Evolutionary conservation across 352 stramenopile genomes (phyloP), one percentile per base, ranked within the genome.

Genomic region (Phytophthora pistaciae): DNA sequence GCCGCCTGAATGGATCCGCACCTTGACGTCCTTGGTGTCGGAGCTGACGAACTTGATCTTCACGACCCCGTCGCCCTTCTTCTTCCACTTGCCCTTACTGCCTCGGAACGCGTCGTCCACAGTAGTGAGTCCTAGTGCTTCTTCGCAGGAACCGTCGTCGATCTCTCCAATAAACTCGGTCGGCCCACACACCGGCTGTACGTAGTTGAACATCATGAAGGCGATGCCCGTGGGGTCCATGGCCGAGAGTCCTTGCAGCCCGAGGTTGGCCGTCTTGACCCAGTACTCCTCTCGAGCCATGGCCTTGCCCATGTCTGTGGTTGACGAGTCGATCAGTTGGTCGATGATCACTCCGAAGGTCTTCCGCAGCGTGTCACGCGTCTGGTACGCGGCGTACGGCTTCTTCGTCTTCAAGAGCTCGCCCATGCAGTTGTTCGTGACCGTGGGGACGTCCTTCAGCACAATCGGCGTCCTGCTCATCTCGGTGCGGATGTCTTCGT

Each of bases 101-200:
- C 69, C 68, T 4, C 52, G 63, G 52, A 92, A 92, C 8, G 84
- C 84, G 0, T 85, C 66, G 40, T 82, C 73, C 5, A 75, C 50
- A 0, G 75, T 81, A 2, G 61, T 74, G 2, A 92, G 63, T 0
- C 82, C 84, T 13, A 92, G 64, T 0, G 84, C 81, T 1, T 84
- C 64, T 1, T 62, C 57, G 0, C 72, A 52, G 0, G 66, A 64
- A 21, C 84, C 84, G 33, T 88, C 81, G 59, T 92, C 84, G 46
- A 92, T 85, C 25, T 90, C 77, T 4, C 83, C 80, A 11, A 88
- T 64, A 54, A 87, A 83, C 16, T 81, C 69, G 1, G 84, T 90
- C 0, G 82, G 84, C 3, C 84, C 82, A 29, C 84, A 92, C 31
- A 91, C 80, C 5, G 82, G 79, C 64, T 92, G 79, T 7, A 91